Evolutionary conservation across 2,329 filamentous ascomycete species (phyloP).

Genomic region (Metarhizium humberi): DNA sequence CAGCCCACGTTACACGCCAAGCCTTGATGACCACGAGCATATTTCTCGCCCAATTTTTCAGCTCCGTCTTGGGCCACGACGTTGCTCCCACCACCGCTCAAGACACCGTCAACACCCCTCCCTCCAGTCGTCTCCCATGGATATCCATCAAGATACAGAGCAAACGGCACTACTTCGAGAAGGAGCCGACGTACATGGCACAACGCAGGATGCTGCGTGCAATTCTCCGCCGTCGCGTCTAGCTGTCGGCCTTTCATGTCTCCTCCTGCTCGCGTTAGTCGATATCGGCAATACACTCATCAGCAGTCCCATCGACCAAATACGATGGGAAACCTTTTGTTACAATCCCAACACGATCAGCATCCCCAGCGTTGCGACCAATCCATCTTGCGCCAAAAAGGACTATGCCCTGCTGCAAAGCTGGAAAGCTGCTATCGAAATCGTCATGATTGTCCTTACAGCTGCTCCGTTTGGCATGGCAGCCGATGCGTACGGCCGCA

Average conservation of each 20-base stretch:
- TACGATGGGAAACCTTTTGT: neutral
- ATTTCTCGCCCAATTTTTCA: no score
- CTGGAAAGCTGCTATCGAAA: neutral
- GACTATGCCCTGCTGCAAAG: neutral
- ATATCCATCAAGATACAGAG: neutral
- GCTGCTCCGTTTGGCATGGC: neutral
- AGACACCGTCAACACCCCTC: no score
- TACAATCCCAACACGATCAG: neutral
- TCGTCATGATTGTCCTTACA: neutral
- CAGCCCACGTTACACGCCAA: no score
- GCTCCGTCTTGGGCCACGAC: no score
- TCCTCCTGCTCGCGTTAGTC: neutral
- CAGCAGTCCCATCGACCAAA: neutral
- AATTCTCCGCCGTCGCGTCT: neutral
- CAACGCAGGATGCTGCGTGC: neutral
- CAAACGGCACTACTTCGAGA: neutral
- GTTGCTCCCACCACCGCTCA: no score
- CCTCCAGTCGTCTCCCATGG: neutral
- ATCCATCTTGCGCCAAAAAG: neutral
- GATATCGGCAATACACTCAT: neutral
- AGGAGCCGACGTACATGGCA: neutral
- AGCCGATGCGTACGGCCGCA: no score
- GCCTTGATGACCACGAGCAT: no score
- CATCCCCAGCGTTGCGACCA: neutral
- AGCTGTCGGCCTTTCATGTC: neutral